Base-by-base conservation (phyloP, 148 eudicot genomes). In the Vaccinium corymbosum region DNA sequence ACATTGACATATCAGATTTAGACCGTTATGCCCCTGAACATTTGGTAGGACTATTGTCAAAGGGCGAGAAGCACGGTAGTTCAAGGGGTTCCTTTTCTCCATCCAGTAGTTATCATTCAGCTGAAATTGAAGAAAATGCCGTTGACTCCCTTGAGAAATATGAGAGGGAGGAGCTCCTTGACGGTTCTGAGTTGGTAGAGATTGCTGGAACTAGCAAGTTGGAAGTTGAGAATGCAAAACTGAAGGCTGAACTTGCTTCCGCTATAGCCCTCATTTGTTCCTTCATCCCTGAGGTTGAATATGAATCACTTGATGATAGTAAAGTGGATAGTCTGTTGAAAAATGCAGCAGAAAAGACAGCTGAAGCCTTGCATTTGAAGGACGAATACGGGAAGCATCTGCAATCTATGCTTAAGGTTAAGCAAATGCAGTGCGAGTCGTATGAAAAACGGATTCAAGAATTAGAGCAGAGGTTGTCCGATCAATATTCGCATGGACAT, bases 161-260 rank as follows among this genome's bases (percentile, higher is more conserved):
- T 84, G 92, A 86, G 71, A 85, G 84, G 42, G 86, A 87, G 66
- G 94, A 92, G 74, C 83, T 86, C 46, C 87, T 94, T 48, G 94
- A 92, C 71, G 89, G 84, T 57, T 92, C 90, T 76, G 98, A 92
- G 56, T 81, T 97, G 89, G 83, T 91, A 20, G 98, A 97, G 87
- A 90, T 95, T 86, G 96, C 99, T 84, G 99, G 99, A 75, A 95
- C 99, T 85, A 92, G 98, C 88, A 94, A 89, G 81, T 76, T 95
- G 87, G 99, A 97, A 87, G 99, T 97, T 68, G 98, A 97, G 86
- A 97, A 97, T 88, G 98, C 99, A 46, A 95, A 93, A 64, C 86
- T 97, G 66, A 95, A 92, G 89, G 99, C 98, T 42, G 99, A 95
- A 53, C 97, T 97, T 79, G 99, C 99, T 88, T 94, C 99, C 55